Conservation (phyloP, 768 basidiomycete genomes). For the Dictyophora rubrovolvata region DNA sequence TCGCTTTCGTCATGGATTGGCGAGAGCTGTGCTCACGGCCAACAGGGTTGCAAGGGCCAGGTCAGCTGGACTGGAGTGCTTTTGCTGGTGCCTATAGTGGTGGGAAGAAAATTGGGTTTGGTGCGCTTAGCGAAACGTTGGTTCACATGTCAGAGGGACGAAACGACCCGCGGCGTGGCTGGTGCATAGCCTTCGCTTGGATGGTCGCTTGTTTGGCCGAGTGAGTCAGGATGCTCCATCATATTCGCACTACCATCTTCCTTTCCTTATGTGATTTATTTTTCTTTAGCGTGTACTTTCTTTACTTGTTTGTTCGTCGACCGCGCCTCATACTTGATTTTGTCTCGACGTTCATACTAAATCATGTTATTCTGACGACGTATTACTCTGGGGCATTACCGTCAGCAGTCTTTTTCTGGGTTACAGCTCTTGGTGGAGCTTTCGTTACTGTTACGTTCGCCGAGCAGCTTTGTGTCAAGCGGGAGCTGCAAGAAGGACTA, state of each 20-base stretch:
- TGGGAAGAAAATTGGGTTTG: constrained; percentile 62
- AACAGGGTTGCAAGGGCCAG: constrained; percentile 57
- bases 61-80: constrained; percentile 45
- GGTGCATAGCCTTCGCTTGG: constrained; percentile 89
- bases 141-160: constrained; percentile 46
- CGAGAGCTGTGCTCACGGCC: constrained; percentile 83
- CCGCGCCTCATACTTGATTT: constrained; percentile 96
- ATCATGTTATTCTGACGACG: constrained; percentile 87
- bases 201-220: constrained; percentile 70
- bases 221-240: constrained; percentile 43
- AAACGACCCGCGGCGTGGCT: constrained; percentile 72
- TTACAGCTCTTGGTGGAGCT: constrained; percentile 60
- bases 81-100: constrained; percentile 73
- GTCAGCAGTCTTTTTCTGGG: constrained; percentile 89
- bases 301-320: constrained; percentile 79
- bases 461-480: constrained; percentile 83
- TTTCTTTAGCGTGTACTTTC: constrained; percentile 59
- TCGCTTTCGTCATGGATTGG: constrained; percentile 97
- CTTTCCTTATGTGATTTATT: constrained; percentile 6
- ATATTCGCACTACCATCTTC: neutral
- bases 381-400: constrained; percentile 82
- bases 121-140: constrained; percentile 36
- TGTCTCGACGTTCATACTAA: constrained; percentile 80
- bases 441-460: constrained; percentile 68
- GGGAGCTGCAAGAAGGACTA: constrained; percentile 85